Evolutionary conservation across 768 basidiomycete genomes (phyloP).

Genomic region (Omphalotus guepiniiformis): DNA sequence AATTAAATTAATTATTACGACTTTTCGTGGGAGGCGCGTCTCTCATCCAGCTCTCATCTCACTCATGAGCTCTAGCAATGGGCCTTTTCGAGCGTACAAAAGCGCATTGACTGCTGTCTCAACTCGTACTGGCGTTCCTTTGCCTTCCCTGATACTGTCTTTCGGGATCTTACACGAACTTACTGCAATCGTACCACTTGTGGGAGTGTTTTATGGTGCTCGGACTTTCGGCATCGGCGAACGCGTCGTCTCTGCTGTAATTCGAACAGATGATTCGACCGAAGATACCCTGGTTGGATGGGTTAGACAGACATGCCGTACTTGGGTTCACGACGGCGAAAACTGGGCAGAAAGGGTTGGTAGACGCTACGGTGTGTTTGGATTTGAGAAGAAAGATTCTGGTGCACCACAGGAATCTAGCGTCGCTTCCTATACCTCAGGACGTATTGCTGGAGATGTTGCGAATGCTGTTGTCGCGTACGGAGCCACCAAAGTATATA

Average conservation of each 20-base stretch:
- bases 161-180: conserved; percentile 85
- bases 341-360: conserved; percentile 68
- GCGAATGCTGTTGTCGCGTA: conserved; percentile 85
- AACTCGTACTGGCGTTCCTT: conserved; percentile 64
- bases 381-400: conserved; percentile 49
- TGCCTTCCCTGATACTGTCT: conserved; percentile 72
- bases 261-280: conserved; percentile 15
- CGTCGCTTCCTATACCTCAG: conserved; percentile 24
- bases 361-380: conserved; percentile 75
- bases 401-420: conserved; percentile 17
- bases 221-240: conserved; percentile 68
- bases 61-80: not conserved
- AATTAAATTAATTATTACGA: not conserved
- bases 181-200: conserved; percentile 74
- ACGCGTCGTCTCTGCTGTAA: conserved; percentile 38
- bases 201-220: conserved; percentile 69
- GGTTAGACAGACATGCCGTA: conserved; percentile 38
- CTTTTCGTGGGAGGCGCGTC: not conserved
- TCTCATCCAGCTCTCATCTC: not conserved
- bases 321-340: conserved; percentile 79
- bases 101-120: conserved; percentile 57
- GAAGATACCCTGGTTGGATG: conserved; percentile 26
- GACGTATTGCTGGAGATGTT: conserved; percentile 64
- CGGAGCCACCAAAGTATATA: conserved; percentile 66
- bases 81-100: conserved; percentile 31